phyloP scores from a whole-genome alignment of 202 grass and related monocot species.

The Carex sylvatica region DNA sequence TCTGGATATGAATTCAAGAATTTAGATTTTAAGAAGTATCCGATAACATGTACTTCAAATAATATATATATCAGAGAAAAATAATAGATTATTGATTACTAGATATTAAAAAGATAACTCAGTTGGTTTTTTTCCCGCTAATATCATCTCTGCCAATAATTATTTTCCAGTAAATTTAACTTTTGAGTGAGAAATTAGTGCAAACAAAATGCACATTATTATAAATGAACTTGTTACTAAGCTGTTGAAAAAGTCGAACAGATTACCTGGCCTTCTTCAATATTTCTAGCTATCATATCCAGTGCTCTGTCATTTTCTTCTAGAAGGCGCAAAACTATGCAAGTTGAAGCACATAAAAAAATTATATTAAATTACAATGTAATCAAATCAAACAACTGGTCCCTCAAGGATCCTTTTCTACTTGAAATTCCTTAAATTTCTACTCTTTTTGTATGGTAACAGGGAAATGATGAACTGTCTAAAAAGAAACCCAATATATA shows the following conservation, averaged over 20 bases:
- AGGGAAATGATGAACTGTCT: background rate
- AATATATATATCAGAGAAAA: background rate
- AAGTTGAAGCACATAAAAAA: background rate
- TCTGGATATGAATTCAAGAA: constrained; percentile 7
- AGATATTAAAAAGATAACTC: background rate
- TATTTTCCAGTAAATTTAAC: background rate
- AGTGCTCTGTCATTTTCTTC: constrained; percentile 22
- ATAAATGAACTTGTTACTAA: background rate
- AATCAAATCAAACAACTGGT: background rate
- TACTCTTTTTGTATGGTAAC: background rate
- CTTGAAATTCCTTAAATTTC: background rate
- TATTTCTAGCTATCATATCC: constrained; percentile 9
- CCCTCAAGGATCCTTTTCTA: background rate
- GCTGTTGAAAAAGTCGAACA: background rate
- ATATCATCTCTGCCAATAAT: background rate
- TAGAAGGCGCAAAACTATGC: constrained; percentile 5
- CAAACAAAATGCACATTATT: background rate
- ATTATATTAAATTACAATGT: background rate
- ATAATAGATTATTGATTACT: background rate
- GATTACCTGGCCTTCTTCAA: constrained; percentile 17
- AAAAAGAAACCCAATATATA: background rate
- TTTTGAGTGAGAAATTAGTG: background rate
- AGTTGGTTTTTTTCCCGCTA: background rate
- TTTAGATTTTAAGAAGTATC: background rate
- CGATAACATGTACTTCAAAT: background rate